A percentile compares a stretch with the other conserved stretches of the same genome.
phyloP scores from a whole-genome alignment of 2,329 filamentous ascomycete species.

The Diaporthe velutina region DNA sequence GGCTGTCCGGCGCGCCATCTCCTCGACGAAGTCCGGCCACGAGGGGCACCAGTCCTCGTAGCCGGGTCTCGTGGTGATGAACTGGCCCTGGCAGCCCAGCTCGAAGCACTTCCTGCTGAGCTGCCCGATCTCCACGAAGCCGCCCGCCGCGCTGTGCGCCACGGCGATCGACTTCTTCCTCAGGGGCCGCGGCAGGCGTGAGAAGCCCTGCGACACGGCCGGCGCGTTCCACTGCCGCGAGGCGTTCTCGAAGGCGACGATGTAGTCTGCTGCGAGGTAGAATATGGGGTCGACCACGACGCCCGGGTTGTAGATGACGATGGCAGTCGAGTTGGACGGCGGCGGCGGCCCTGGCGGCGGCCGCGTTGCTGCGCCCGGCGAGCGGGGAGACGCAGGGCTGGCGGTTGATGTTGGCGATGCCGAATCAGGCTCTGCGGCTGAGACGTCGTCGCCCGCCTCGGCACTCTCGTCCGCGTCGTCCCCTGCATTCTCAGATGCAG shows the following conservation, averaged over 20 bases:
- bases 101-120: conserved; percentile 37
- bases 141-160: conserved; percentile 40
- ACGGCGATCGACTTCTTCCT: conserved; percentile 40
- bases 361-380: conserved; percentile 15
- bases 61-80: conserved; percentile 40
- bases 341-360: neutral
- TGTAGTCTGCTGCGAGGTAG: conserved; percentile 55
- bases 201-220: conserved; percentile 40
- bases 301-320: conserved; percentile 59
- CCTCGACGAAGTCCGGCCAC: conserved; percentile 42
- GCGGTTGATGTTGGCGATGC: conserved; percentile 27
- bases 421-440: neutral
- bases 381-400: conserved; percentile 9
- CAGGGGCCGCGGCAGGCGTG: conserved; percentile 37
- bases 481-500: neutral
- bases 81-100: conserved; percentile 41
- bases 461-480: neutral
- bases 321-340: conserved; percentile 24
- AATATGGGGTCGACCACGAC: conserved; percentile 55
- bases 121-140: conserved; percentile 27
- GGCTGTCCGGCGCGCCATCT: conserved; percentile 33
- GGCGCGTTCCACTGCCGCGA: conserved; percentile 39
- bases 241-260: conserved; percentile 58
- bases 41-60: conserved; percentile 42
- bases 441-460: neutral